Conservation (phyloP, 306 rosid species). For the Gastrolobium villosum region DNA sequence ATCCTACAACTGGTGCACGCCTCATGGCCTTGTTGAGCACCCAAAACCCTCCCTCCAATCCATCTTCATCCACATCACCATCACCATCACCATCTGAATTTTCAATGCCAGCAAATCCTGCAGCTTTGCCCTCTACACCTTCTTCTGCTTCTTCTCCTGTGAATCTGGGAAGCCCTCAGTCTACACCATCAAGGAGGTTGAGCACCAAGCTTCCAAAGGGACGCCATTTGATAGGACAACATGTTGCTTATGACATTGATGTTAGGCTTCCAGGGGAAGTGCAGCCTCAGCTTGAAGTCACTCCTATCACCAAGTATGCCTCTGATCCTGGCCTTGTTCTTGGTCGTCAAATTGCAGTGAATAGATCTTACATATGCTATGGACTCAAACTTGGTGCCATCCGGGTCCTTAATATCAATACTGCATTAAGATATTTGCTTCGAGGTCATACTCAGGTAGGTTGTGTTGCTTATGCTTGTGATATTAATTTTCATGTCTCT, state of each 20-base stretch:
- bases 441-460: constrained; percentile 81
- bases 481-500: constrained; percentile 21
- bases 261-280: constrained; percentile 63
- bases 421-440: constrained; percentile 75
- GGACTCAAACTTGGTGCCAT: constrained; percentile 79
- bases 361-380: constrained; percentile 77
- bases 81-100: constrained; percentile 41
- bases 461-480: constrained; percentile 38
- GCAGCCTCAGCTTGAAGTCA: constrained; percentile 84
- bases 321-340: constrained; percentile 77
- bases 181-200: constrained; percentile 63
- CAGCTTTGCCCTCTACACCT: constrained; percentile 28
- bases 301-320: constrained; percentile 79
- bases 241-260: constrained; percentile 66
- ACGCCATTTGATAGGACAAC: constrained; percentile 66
- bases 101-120: constrained; percentile 36
- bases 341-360: constrained; percentile 81
- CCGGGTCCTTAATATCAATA: constrained; percentile 74
- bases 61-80: constrained; percentile 11
- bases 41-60: constrained; percentile 57
- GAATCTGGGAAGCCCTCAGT: constrained; percentile 44
- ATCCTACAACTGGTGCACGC: constrained; percentile 59
- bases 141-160: constrained; percentile 41
- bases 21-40: constrained; percentile 64
- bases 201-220: constrained; percentile 71